Evolutionary conservation across 768 basidiomycete genomes (phyloP).

Genomic region (Naganishia kalamii): DNA sequence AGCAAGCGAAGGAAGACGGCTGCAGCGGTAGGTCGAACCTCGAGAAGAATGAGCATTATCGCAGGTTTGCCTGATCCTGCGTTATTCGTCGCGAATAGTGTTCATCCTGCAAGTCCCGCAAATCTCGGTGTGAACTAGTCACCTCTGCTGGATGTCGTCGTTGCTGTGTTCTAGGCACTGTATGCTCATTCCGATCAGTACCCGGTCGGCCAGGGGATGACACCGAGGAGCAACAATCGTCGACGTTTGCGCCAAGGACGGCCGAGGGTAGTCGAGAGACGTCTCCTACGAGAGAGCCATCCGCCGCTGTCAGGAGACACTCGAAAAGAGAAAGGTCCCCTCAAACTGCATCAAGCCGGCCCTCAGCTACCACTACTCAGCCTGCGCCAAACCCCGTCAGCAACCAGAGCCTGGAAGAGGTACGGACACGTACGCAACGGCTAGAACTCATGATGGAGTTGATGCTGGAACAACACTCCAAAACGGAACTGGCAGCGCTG

Average conservation of each 20-base stretch:
- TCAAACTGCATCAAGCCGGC: background rate
- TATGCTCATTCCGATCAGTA: background rate
- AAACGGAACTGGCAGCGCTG: background rate
- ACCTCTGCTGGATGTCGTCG: background rate
- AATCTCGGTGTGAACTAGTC: background rate
- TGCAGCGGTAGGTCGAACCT: background rate
- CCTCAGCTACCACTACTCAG: background rate
- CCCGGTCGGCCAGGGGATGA: no score
- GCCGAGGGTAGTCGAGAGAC: background rate
- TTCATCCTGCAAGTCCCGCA: background rate
- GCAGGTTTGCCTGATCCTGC: background rate
- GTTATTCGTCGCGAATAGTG: background rate
- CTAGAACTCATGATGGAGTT: conserved; percentile 7
- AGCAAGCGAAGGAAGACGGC: background rate
- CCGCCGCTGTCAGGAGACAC: background rate
- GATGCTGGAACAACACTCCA: background rate
- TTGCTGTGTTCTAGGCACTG: conserved; percentile 1
- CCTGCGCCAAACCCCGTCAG: background rate
- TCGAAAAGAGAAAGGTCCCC: background rate
- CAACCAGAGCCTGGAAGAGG: background rate
- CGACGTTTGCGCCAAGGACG: background rate
- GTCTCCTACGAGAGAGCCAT: background rate
- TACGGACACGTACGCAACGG: background rate
- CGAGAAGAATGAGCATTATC: background rate
- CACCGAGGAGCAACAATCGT: background rate